Base-by-base conservation (phyloP, 345 rosid genomes). In the Salix purpurea region DNA sequence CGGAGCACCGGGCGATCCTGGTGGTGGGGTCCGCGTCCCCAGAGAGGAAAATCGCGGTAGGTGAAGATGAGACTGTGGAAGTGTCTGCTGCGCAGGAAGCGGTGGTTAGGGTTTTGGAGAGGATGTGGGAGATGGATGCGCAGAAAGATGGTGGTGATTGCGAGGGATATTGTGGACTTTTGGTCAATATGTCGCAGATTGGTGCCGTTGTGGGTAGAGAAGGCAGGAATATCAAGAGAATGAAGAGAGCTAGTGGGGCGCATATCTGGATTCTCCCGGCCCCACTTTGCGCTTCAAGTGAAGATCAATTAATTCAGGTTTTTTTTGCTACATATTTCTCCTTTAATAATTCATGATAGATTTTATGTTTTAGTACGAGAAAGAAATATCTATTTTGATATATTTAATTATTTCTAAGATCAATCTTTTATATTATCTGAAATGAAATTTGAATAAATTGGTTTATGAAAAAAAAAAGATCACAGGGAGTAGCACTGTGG, bases 241-340 rank as follows among this genome's bases (percentile, higher is more conserved):
- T 91, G 86, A 83, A 86, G 83, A 72, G 71, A 54, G 81, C 74
- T 52, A 85, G 87, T 26, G 92, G 90, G 48, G 93, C 93, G 4
- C 76, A 73, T 71, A 90, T 91, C 67, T 70, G 84, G 80, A 83
- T 86, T 70, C 76, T 91, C 69, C 89, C 88, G 71, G 84, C 93
- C 36, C 96, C 93, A 4, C 48, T 21, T 30, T 88, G 93, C 11
- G 92, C 87, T 0, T 67, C 83, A 7, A 83, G 62, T 24, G 83
- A 18, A 32, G 96, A 90, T 60, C 65, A 85, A 67, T 76, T 91
- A 77, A 87, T 91, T 82, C 93, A 90, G 92, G 95, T 91, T 2
- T 52, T 71, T 7, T 26, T 6, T 30, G 68, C 19, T 12, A 40
- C 44, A 40, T 10, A 11, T 40, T 40, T 40, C 44, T 40, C 44